Evolutionary conservation across 352 stramenopile species (phyloP).

Genomic region (Globisporangium alternatum): DNA sequence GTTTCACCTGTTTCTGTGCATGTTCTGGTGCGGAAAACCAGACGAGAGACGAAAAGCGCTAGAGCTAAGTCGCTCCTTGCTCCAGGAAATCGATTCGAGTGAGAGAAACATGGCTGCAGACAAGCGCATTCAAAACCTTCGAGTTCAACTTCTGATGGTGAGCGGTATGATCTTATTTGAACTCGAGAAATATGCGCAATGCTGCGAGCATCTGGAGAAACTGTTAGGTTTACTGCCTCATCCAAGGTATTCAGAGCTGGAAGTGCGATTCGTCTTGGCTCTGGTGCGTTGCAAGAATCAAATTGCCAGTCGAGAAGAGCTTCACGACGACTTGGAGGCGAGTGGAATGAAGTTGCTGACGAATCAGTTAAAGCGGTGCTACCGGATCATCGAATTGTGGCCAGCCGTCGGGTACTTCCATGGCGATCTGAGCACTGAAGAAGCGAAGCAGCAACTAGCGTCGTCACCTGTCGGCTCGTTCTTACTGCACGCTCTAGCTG

Average conservation of each 20-base stretch:
- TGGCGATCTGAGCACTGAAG: constrained; percentile 24
- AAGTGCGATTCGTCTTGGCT: constrained; percentile 35
- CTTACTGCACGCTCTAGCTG: constrained; percentile 32
- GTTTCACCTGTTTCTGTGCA: constrained; percentile 34
- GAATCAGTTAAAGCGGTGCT: constrained; percentile 32
- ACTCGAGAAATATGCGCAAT: constrained; percentile 13
- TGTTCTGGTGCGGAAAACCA: constrained; percentile 33
- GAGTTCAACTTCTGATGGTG: constrained; percentile 36
- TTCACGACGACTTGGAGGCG: constrained; percentile 18
- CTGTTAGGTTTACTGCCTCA: constrained; percentile 19
- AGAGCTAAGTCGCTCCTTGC: background rate
- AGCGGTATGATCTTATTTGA: constrained; percentile 44
- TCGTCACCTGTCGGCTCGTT: constrained; percentile 37
- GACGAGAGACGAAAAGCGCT: constrained; percentile 15
- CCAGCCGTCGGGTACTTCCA: constrained; percentile 56
- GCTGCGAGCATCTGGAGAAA: constrained; percentile 23
- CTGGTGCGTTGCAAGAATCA: constrained; percentile 17
- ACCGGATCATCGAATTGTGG: constrained; percentile 50
- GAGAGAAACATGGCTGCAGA: constrained; percentile 1
- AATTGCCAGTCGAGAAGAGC: background rate
- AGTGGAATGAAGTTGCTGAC: background rate
- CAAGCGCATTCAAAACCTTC: background rate
- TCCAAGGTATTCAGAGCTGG: constrained; percentile 25
- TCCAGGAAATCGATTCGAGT: constrained; percentile 16
- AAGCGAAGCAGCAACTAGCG: constrained; percentile 28